Conservation (phyloP, 2,329 filamentous ascomycete species). For the Ascocoryne sarcoides region DNA sequence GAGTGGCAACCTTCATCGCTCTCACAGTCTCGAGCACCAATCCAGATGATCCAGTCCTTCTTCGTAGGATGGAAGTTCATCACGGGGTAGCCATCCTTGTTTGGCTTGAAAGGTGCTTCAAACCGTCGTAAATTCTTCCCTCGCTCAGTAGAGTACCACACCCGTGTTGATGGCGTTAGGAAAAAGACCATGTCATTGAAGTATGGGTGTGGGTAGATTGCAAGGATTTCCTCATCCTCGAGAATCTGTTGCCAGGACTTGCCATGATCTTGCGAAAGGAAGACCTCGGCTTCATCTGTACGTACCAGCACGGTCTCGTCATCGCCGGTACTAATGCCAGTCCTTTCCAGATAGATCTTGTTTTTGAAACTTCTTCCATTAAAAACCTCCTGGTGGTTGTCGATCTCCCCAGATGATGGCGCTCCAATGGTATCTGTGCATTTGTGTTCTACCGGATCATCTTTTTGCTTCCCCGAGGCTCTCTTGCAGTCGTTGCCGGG, state of each 20-base stretch:
- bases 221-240: constrained; percentile 57
- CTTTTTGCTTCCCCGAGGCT: constrained; percentile 53
- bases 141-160: constrained; percentile 76
- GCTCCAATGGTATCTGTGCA: constrained; percentile 55
- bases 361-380: constrained; percentile 44
- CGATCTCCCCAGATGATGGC: constrained; percentile 59
- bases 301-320: constrained; percentile 65
- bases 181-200: constrained; percentile 84
- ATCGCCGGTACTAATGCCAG: constrained; percentile 49
- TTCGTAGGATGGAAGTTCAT: constrained; percentile 75
- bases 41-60: constrained; percentile 89
- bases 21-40: constrained; percentile 62
- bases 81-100: constrained; percentile 39
- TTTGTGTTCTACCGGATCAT: constrained; percentile 62
- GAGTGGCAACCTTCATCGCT: constrained; percentile 51
- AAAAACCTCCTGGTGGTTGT: constrained; percentile 52
- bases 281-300: constrained; percentile 40
- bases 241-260: constrained; percentile 73
- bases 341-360: constrained; percentile 71
- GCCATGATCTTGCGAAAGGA: constrained; percentile 75
- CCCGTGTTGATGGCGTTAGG: constrained; percentile 55
- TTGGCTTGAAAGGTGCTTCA: constrained; percentile 51
- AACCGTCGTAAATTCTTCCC: constrained; percentile 68
- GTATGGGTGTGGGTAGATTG: constrained; percentile 69
- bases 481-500: constrained; percentile 69